Evolutionary conservation across 2,329 filamentous ascomycete species (phyloP), one percentile per base, ranked within the genome.

Genomic region (Sporothrix brasiliensis): DNA sequence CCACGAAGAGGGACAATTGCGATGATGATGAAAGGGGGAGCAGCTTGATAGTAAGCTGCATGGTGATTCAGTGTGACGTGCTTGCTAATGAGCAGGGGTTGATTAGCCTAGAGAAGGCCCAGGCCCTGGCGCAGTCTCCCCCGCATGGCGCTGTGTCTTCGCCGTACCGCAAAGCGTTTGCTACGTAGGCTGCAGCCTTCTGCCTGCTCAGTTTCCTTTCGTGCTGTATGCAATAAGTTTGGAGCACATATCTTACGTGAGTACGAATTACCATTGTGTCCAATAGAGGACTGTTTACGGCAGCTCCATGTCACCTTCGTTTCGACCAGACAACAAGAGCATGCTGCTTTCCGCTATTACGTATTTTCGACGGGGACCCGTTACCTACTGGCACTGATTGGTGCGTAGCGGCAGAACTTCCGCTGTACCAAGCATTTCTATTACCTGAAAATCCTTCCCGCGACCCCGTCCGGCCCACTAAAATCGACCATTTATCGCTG

Each of bases 71-170:
- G 19, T 19, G 63, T 56, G 58, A 30, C 70, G 49, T 71, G 72
- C 71, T 72, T 73, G 71, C 68, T 54, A 73, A 74, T 47, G 24
- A 41, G 19, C 58, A 24, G 50, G 63, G 63, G 67, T 56, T 73
- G 71, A 73, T 73, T 73, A 71, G 72, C 67, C 41, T 34, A 34
- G 41, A 41, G 41, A 21, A 34, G 14, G 30, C 27, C 54, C 44
- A 34, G 14, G 30, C 27, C 54, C 44, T 61, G 61, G 41, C 41
- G 41, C 44, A 11, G 14, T 16, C 47, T 34, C 44, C 54, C 54
- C 54, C 47, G 67, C 41, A 69, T 63, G 52, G 56, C 52, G 47
- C 11, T 61, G 56, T 60, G 56, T 30, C 34, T 34, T 9, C 34
- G 34, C 54, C 16, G 24, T 24, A 30, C 24, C 52, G 53, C 53